Evolutionary conservation across 2,329 filamentous ascomycete genomes (phyloP), one percentile per base, ranked within the genome.

Genomic region (Fusarium sp.): DNA sequence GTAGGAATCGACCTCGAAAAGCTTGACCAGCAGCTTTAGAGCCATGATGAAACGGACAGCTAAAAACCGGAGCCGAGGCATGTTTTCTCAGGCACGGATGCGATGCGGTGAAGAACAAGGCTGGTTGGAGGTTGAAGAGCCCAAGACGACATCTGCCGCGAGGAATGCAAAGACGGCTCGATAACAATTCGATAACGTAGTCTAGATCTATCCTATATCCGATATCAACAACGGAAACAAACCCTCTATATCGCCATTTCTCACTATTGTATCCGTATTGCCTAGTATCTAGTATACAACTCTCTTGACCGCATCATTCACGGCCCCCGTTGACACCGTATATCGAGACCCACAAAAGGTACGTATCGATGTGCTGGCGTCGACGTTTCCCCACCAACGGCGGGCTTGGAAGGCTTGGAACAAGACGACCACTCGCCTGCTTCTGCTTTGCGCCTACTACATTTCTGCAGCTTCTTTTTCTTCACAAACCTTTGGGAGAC

Each of bases 301-400:
- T 33, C 31, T 33, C 31, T 33, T 33, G 31, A 33, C 31, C 31
- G 31, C 31, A 33, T 33, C 31, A 33, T 14, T 33, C 31, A 33
- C 31, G 31, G 31, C 31, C 31, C 31, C 31, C 31, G n/a, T n/a
- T 4, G 31, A 29, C 27, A 29, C 27, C 27, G 27, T 29, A 29
- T 29, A 13, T 29, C 27, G 27, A 9, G 27, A 29, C 27, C 27
- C 27, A 29, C 27, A 29, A 29, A 29, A 11, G 56, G 56, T 49
- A 53, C 42, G 27, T 49, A 60, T 59, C 47, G 41, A 59, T 59
- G 56, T 41, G 56, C 42, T 59, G 55, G 45, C 60, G 36, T 38
- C 59, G 57, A 38, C 47, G 61, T 64, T 64, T 53, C 61, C 61
- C 61, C 61, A 62, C 57, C 61, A 65, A 64, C 61, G 37, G 62